A percentile compares a stretch with the other conserved stretches of the same genome.
Conservation (phyloP, 768 basidiomycete species). For the Dioszegia hungarica region DNA sequence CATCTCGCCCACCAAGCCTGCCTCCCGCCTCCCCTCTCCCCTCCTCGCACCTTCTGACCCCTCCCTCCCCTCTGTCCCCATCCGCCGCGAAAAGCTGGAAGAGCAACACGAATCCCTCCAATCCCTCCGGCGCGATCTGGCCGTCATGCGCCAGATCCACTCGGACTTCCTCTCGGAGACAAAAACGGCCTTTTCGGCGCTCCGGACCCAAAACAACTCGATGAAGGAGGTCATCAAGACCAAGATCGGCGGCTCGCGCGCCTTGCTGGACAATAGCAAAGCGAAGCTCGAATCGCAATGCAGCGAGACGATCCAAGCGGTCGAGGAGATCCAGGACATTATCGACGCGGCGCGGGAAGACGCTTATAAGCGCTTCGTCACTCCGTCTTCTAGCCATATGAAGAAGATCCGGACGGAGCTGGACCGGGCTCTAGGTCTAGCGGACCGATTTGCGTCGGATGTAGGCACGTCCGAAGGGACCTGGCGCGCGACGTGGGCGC, state of each 20-base stretch:
- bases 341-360: conserved; percentile 87
- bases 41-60: neutral
- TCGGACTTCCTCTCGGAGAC: conserved; percentile 89
- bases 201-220: conserved; percentile 77
- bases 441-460: conserved; percentile 73
- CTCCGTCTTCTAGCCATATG: conserved; percentile 70
- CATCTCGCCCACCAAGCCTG: neutral
- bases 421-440: conserved; percentile 60
- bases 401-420: conserved; percentile 70
- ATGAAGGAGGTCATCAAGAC: conserved; percentile 80
- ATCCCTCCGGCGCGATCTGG: conserved; percentile 85
- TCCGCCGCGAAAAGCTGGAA: conserved; percentile 63
- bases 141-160: conserved; percentile 89
- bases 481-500: conserved; percentile 99
- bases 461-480: conserved; percentile 85
- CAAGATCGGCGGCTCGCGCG: conserved; percentile 77
- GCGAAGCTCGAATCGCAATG: conserved; percentile 81
- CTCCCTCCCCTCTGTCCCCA: neutral
- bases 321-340: conserved; percentile 87
- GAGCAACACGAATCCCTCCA: conserved; percentile 94
- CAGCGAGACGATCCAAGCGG: conserved; percentile 82
- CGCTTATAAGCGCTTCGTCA: conserved; percentile 79
- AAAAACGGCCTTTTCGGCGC: conserved; percentile 70
- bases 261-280: conserved; percentile 87
- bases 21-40: conserved; percentile 9